Conservation (phyloP, 129 eudicot species). For the Chrysanthemum makinoi region DNA sequence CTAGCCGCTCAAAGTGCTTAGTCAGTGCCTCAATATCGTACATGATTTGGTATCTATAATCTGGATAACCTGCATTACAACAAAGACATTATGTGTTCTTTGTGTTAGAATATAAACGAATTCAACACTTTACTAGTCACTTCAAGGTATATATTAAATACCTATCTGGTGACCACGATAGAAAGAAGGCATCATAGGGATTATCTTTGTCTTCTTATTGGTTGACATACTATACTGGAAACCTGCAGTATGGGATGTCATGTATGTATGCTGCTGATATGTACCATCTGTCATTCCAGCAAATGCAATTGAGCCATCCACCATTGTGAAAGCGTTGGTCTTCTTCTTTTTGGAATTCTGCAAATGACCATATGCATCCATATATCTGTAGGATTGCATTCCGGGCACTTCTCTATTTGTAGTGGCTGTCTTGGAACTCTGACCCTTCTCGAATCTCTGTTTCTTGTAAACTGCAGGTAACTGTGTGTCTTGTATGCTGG, state of each 20-base stretch:
- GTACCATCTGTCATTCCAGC: constrained; percentile 29
- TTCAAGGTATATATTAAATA: constrained; percentile 3
- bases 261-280: constrained; percentile 35
- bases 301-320: constrained; percentile 42
- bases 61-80: constrained; percentile 52
- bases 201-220: constrained; percentile 54
- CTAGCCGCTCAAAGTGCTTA: constrained; percentile 41
- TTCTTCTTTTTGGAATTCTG: constrained; percentile 40
- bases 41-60: constrained; percentile 28
- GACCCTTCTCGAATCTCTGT: constrained; percentile 47
- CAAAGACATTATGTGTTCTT: background rate
- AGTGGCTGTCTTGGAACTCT: constrained; percentile 24
- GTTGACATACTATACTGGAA: constrained; percentile 33
- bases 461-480: constrained; percentile 54
- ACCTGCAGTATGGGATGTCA: constrained; percentile 43
- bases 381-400: constrained; percentile 13
- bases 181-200: constrained; percentile 17
- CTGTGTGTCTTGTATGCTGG: constrained; percentile 21
- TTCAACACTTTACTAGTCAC: too few relatives aligned
- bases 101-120: too few relatives aligned
- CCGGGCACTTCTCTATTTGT: constrained; percentile 12
- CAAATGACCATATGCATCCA: background rate
- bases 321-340: constrained; percentile 39
- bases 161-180: constrained; percentile 31
- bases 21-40: constrained; percentile 38